Percentiles rank a stretch among this genome's conserved stretches.
Evolutionary conservation across 2,329 filamentous ascomycete species (phyloP).

Genomic region (Magnaporthales sp.): DNA sequence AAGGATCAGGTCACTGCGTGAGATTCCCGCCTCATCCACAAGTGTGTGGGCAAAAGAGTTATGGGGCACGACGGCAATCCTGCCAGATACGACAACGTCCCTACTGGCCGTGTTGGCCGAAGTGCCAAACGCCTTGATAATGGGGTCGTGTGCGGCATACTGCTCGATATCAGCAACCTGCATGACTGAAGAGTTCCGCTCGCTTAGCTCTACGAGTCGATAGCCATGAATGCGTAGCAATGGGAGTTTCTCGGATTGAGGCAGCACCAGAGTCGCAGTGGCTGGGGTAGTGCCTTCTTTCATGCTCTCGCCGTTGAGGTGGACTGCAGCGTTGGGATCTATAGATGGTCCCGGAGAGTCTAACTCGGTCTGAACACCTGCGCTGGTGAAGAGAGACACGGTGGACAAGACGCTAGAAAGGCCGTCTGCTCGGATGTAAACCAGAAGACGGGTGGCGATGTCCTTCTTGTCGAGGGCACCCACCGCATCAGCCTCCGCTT

Average conservation of each 20-base stretch:
- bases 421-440: constrained; percentile 78
- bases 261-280: neutral
- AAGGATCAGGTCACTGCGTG: neutral
- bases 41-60: neutral
- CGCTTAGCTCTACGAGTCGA: neutral
- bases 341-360: constrained; percentile 7
- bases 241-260: neutral
- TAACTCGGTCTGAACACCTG: neutral
- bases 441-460: constrained; percentile 55
- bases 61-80: neutral
- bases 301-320: constrained; percentile 1
- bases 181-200: neutral
- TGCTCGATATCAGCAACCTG: neutral
- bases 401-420: constrained; percentile 76
- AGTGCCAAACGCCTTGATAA: neutral
- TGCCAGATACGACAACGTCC: neutral
- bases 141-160: neutral
- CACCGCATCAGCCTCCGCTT: neutral
- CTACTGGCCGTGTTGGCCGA: neutral
- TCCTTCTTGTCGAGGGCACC: constrained; percentile 8
- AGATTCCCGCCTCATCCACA: neutral
- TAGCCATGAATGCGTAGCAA: neutral
- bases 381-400: constrained; percentile 62
- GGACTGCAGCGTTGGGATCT: neutral
- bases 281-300: neutral